These are phyloP conservation scores for Aspergillus egyptiacus DNA, from an alignment of 495 filamentous ascomycete genomes.

Conservation along the genomic window DNA sequence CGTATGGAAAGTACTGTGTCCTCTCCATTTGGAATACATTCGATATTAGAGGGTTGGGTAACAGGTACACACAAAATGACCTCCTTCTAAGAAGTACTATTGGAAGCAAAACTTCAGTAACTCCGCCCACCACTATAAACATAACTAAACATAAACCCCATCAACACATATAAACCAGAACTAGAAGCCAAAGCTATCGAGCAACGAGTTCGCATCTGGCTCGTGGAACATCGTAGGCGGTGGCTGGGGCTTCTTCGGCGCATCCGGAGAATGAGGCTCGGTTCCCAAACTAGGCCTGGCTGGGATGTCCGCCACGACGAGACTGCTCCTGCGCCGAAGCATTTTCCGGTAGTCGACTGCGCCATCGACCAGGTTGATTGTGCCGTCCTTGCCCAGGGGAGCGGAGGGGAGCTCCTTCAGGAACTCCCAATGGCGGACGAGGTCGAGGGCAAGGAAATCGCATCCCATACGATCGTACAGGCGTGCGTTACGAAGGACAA, in stretches of 20 bases:
- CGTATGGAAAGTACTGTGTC: no score
- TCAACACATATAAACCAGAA: neutral
- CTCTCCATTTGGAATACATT: no score
- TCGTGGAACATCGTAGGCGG: conserved; percentile 83
- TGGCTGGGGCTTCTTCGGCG: conserved; percentile 50
- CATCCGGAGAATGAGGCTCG: conserved; percentile 22
- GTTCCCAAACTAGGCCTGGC: conserved; percentile 18
- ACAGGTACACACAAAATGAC: no score
- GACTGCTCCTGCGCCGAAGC: conserved; percentile 63
- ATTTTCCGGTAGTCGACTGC: conserved; percentile 58
- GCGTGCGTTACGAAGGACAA: conserved; percentile 80
- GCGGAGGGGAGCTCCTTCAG: conserved; percentile 40
- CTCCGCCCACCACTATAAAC: neutral
- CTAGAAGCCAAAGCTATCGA: conserved; percentile 74
- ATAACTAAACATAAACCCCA: no score
- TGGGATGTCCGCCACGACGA: conserved; percentile 78
- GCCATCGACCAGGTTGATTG: conserved; percentile 33
- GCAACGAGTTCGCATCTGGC: conserved; percentile 74
- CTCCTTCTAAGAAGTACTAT: no score
- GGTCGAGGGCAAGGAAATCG: conserved; percentile 81
- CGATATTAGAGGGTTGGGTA: no score
- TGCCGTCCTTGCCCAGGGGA: conserved; percentile 19
- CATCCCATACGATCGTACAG: conserved; percentile 95
- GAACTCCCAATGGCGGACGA: conserved; percentile 84
- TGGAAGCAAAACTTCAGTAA: neutral